Conservation (phyloP, 1,284 basidiomycete genomes). For the Peniophora sp. region DNA sequence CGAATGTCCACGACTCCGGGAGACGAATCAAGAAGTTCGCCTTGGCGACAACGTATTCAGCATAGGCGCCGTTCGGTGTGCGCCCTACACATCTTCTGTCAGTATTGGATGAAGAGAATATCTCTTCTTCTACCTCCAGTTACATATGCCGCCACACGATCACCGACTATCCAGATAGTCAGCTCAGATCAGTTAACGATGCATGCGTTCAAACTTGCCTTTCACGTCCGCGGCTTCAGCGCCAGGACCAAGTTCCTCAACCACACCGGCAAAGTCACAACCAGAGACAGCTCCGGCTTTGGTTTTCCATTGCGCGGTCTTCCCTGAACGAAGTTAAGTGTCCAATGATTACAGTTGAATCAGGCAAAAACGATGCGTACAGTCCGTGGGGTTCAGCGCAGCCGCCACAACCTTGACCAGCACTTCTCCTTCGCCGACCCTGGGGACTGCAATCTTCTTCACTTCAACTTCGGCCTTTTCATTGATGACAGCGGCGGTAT, state of each 20-base stretch:
- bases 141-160: neutral
- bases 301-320: neutral
- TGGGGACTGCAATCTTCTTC: constrained; percentile 2
- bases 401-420: constrained; percentile 6
- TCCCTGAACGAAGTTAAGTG: constrained; percentile 1
- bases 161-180: neutral
- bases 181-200: too few relatives aligned
- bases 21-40: neutral
- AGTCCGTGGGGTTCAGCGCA: constrained; percentile 9
- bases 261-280: constrained; percentile 1
- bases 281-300: neutral
- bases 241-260: constrained; percentile 1
- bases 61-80: neutral
- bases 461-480: neutral
- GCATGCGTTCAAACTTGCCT: too few relatives aligned
- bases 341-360: neutral
- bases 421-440: constrained; percentile 5
- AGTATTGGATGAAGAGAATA: neutral
- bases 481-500: constrained; percentile 3
- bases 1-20: neutral
- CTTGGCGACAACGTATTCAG: constrained; percentile 1
- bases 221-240: neutral
- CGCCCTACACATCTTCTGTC: neutral
- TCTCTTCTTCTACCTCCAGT: neutral
- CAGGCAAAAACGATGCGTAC: neutral